phyloP scores from a whole-genome alignment of 768 basidiomycete genomes.

The Tylopilus felleus region DNA sequence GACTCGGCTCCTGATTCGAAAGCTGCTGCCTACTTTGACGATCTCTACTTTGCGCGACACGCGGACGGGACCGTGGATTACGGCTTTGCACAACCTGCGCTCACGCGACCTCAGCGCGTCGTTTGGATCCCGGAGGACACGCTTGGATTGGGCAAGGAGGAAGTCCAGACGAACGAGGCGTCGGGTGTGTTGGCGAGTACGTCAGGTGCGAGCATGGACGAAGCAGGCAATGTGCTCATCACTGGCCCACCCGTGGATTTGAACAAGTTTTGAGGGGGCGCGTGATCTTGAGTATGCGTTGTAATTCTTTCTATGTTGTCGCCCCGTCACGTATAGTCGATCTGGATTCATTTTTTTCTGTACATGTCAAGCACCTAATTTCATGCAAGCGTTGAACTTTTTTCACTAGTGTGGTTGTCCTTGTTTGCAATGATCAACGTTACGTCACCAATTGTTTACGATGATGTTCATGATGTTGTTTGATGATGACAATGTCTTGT shows the following conservation, averaged over 20 bases:
- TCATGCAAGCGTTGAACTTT: neutral
- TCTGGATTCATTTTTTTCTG: neutral
- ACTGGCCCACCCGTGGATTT: slow-evolving; percentile 24
- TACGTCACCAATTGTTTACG: too few species aligned
- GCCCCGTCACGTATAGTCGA: neutral
- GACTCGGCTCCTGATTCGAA: slow-evolving; percentile 7
- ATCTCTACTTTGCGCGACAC: slow-evolving; percentile 24
- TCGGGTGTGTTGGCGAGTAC: slow-evolving; percentile 50
- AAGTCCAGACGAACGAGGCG: slow-evolving; percentile 53
- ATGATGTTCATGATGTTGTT: too few species aligned
- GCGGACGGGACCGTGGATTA: slow-evolving; percentile 38
- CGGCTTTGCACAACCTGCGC: slow-evolving; percentile 88
- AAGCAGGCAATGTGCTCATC: slow-evolving; percentile 50
- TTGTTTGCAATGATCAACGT: neutral
- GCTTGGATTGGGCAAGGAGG: slow-evolving; percentile 49
- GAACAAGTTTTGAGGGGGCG: slow-evolving; percentile 25
- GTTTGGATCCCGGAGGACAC: slow-evolving; percentile 85
- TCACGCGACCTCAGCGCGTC: slow-evolving; percentile 64
- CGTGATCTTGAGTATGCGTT: neutral
- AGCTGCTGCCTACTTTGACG: slow-evolving; percentile 9
- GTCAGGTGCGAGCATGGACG: slow-evolving; percentile 55
- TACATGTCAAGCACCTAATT: neutral
- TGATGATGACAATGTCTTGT: too few species aligned
- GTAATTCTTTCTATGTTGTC: neutral
- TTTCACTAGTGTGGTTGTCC: neutral